These are phyloP conservation scores for Calocera viscosa DNA, from an alignment of 768 basidiomycete species.

Conservation along the genomic window DNA sequence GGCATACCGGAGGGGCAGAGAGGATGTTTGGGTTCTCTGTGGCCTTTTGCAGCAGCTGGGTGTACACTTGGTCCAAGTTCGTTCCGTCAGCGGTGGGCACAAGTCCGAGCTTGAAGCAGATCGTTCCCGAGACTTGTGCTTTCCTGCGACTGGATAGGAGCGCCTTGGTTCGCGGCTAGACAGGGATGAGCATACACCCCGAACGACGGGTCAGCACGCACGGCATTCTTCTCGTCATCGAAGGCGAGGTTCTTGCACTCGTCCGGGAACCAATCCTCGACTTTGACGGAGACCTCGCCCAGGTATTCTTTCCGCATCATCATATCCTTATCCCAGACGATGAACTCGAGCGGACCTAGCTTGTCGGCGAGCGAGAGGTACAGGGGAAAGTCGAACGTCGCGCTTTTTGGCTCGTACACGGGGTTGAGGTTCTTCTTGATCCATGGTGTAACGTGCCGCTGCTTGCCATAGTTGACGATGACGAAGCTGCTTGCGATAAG, in stretches of 20 bases:
- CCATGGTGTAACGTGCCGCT: slow-evolving; percentile 59
- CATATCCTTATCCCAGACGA: slow-evolving; percentile 87
- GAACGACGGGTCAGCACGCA: slow-evolving; percentile 26
- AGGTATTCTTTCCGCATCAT: slow-evolving; percentile 83
- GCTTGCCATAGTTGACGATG: slow-evolving; percentile 47
- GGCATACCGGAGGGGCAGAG: slow-evolving; percentile 57
- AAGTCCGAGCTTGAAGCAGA: slow-evolving; percentile 53
- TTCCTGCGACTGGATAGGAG: slow-evolving; percentile 40
- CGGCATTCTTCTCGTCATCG: slow-evolving; percentile 56
- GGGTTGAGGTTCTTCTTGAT: slow-evolving; percentile 63
- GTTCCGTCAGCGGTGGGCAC: slow-evolving; percentile 36
- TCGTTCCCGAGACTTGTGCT: slow-evolving; percentile 38
- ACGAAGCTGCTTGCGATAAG: slow-evolving; percentile 43
- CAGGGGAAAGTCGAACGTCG: slow-evolving; percentile 83
- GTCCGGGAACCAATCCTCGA: slow-evolving; percentile 69
- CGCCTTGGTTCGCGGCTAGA: slow-evolving; percentile 38
- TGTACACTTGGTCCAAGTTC: slow-evolving; percentile 48
- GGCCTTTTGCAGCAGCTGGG: slow-evolving; percentile 50
- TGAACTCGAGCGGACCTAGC: slow-evolving; percentile 65
- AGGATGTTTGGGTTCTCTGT: slow-evolving; percentile 44
- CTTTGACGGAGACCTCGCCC: slow-evolving; percentile 65
- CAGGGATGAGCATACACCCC: not conserved
- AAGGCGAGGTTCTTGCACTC: slow-evolving; percentile 38
- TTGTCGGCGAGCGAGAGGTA: slow-evolving; percentile 61
- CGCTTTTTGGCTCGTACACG: slow-evolving; percentile 47